Evolutionary conservation across 176 grass and related monocot species (phyloP), one percentile per base, ranked within the genome.

Genomic region (Leersia perrieri): DNA sequence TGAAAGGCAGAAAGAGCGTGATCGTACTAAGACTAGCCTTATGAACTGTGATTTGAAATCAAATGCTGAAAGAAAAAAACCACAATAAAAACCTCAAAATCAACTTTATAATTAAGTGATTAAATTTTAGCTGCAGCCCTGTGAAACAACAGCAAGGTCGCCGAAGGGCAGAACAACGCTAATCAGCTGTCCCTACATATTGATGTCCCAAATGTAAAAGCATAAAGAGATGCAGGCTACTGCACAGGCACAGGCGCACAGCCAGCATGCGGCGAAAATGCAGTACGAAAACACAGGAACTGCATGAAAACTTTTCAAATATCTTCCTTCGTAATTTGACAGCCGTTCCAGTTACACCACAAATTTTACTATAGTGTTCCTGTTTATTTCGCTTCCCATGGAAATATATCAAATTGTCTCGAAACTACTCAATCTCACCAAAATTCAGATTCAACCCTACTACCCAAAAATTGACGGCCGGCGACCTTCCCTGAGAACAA

Each of bases 311-410:
- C 29, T 61, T 61, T 68, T 53, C 55, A 32, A 22, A 66, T 39
- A 75, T 32, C 33, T 29, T 47, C 47, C 32, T 70, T 3, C 55
- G 38, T 36, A 57, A 76, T 66, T 7, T 16, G 1, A 55, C 42
- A 36, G 27, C 71, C 33, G n/a, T 51, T 67, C 34, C 78, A 66
- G 53, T 72, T 66, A 66, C 87, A 85, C 65, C 57, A 60, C 58
- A 64, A 77, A 45, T 30, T 84, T 13, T 3, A 11, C 72, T 72
- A 60, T 45, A 38, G 77, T 28, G n/a, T 11, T 40, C 63, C 41
- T 29, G n/a, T n/a, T 90, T 86, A 88, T 86, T 90, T 32, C 44
- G 4, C 67, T 74, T 68, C 42, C 55, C 14, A 68, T 30, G 58
- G 58, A 66, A 68, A 73, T 31, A 77, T 58, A 82, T 34, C 66